Percentiles rank a stretch among this genome's conserved stretches.
Conservation (phyloP, 2,329 filamentous ascomycete species). For the Colletotrichum godetiae region DNA sequence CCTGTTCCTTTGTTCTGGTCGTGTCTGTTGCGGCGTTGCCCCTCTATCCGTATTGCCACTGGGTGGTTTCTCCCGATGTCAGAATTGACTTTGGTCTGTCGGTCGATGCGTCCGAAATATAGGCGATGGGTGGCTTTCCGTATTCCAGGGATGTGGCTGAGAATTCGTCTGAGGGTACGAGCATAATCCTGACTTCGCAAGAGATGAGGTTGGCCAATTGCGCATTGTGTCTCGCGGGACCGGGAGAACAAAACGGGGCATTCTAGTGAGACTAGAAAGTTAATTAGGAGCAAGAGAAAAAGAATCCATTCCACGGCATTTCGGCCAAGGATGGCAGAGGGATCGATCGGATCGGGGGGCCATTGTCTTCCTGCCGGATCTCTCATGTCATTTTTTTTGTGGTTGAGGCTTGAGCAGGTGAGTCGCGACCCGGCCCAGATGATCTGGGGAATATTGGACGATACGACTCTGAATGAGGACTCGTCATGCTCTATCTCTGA, state of each 20-base stretch:
- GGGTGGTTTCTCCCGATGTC: slow-evolving; percentile 15
- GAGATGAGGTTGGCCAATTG: slow-evolving; percentile 31
- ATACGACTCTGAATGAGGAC: slow-evolving; percentile 25
- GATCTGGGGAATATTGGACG: slow-evolving; percentile 27
- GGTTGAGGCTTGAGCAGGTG: neutral
- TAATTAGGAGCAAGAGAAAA: neutral
- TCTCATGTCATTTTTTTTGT: slow-evolving; percentile 2
- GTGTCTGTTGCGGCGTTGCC: neutral
- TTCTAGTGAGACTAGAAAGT: neutral
- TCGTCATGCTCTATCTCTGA: slow-evolving; percentile 22
- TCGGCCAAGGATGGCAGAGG: neutral
- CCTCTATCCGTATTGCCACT: neutral
- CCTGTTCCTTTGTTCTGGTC: neutral
- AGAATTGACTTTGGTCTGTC: slow-evolving; percentile 28
- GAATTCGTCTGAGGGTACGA: slow-evolving; percentile 24
- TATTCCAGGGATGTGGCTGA: slow-evolving; percentile 34
- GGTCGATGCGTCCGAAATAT: slow-evolving; percentile 14
- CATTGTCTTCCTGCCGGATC: slow-evolving; percentile 10
- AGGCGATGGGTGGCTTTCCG: slow-evolving; percentile 29
- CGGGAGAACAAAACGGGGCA: slow-evolving; percentile 28
- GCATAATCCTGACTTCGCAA: slow-evolving; percentile 30
- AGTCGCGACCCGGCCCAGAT: slow-evolving; percentile 12
- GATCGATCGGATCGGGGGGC: slow-evolving; percentile 32
- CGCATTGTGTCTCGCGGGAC: slow-evolving; percentile 17
- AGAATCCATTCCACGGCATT: neutral